Percentiles rank a stretch among this genome's conserved stretches.
These are phyloP conservation scores for Phalaenopsis hybrid DNA, from an alignment of 116 monocot genomes.

Conservation along the genomic window DNA sequence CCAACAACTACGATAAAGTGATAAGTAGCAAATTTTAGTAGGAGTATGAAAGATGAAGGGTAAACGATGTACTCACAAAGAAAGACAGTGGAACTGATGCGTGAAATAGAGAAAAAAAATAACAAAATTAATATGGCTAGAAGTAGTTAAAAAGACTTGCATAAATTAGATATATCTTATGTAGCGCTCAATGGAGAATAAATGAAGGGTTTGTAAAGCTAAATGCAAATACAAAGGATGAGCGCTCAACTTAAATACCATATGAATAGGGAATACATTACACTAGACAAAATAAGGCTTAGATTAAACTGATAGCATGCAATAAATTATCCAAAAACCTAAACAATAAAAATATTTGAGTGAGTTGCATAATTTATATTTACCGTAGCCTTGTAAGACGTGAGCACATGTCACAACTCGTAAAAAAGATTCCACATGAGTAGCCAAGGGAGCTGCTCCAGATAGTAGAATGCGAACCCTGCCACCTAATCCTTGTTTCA, in stretches of 20 bases:
- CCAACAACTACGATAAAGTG: neutral
- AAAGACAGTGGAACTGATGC: neutral
- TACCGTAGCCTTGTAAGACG: slow-evolving; percentile 95
- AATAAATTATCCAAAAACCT: neutral
- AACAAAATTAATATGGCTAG: neutral
- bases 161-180: neutral
- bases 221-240: neutral
- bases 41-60: neutral
- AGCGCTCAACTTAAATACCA: neutral
- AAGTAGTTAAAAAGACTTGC: neutral
- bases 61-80: neutral
- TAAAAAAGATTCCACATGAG: slow-evolving; percentile 64
- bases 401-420: slow-evolving; percentile 67
- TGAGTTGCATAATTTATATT: neutral
- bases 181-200: neutral
- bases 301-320: neutral
- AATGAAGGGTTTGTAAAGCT: neutral
- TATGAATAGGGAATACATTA: neutral
- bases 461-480: slow-evolving; percentile 69
- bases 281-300: neutral
- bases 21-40: neutral
- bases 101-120: neutral
- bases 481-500: slow-evolving; percentile 83
- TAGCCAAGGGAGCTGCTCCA: slow-evolving; percentile 86
- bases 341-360: neutral